Conservation (phyloP, 1,284 basidiomycete species). For the Ustilago nuda region DNA sequence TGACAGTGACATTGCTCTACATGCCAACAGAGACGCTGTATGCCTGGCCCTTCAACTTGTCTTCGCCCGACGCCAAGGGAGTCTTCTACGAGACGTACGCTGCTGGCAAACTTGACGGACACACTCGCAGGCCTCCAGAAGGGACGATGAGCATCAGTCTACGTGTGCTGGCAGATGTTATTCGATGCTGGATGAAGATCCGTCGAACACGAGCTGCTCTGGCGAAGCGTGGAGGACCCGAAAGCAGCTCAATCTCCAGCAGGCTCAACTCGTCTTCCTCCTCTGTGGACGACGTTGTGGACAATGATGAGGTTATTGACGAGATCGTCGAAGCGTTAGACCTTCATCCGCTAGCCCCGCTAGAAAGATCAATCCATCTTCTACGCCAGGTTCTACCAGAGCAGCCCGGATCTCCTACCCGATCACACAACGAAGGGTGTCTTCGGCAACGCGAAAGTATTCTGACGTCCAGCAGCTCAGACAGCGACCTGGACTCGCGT, state of each 20-base stretch:
- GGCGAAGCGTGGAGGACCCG: constrained; percentile 9
- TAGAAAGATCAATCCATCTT: constrained; percentile 37
- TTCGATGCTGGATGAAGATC: constrained; percentile 41
- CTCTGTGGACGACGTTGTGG: constrained; percentile 26
- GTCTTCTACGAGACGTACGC: constrained; percentile 39
- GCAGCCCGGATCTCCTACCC: background rate
- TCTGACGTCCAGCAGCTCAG: constrained; percentile 14
- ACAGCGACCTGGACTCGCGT: constrained; percentile 19
- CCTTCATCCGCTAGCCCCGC: constrained; percentile 22
- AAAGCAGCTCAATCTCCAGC: background rate
- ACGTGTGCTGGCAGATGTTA: constrained; percentile 33
- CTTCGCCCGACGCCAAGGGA: constrained; percentile 29
- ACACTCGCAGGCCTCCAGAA: constrained; percentile 23
- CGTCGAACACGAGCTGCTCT: constrained; percentile 18
- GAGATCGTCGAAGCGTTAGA: constrained; percentile 27
- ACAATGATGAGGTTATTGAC: constrained; percentile 39
- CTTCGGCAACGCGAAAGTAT: background rate
- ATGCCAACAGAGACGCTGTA: constrained; percentile 31
- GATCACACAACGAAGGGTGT: background rate
- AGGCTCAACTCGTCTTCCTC: constrained; percentile 9
- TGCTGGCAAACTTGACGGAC: constrained; percentile 1
- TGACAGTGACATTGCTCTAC: constrained; percentile 39
- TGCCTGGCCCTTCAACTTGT: constrained; percentile 44
- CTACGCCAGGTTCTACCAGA: constrained; percentile 28
- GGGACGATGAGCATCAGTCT: constrained; percentile 44